phyloP scores from a whole-genome alignment of 495 filamentous ascomycete species.

The Bryoglossum gracile region DNA sequence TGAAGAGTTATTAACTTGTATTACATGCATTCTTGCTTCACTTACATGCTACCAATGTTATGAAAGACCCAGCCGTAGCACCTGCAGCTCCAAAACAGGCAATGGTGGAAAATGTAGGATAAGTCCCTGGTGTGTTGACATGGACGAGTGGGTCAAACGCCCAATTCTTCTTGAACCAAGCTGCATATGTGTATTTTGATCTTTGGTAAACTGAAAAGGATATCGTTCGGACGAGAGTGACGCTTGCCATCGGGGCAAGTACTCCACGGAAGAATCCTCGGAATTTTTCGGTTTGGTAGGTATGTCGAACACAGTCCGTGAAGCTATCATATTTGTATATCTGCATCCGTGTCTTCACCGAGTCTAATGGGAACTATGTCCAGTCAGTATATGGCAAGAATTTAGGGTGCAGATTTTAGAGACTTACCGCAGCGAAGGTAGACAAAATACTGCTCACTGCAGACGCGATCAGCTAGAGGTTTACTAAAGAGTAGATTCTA shows the following conservation, averaged over 20 bases:
- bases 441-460: conserved; percentile 65
- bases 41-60: conserved; percentile 83
- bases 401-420: too few relatives aligned
- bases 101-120: conserved; percentile 60
- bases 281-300: conserved; percentile 63
- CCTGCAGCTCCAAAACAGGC: conserved; percentile 73
- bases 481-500: too few relatives aligned
- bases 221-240: conserved; percentile 82
- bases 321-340: conserved; percentile 67
- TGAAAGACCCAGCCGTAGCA: conserved; percentile 67
- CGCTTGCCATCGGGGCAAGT: conserved; percentile 62
- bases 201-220: conserved; percentile 91
- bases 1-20: conserved; percentile 27
- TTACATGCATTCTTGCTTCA: neutral
- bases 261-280: conserved; percentile 69
- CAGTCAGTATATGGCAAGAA: too few relatives aligned
- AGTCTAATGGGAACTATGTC: conserved; percentile 69
- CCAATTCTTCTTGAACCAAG: conserved; percentile 53
- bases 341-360: conserved; percentile 82
- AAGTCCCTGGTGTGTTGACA: conserved; percentile 62
- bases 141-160: conserved; percentile 63
- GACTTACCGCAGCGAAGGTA: conserved; percentile 57
- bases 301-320: conserved; percentile 60
- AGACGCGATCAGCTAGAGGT: too few relatives aligned
- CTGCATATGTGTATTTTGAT: conserved; percentile 69